Base-by-base conservation (phyloP, 108 stramenopile species). In the Pseudonitzschia pungens region DNA sequence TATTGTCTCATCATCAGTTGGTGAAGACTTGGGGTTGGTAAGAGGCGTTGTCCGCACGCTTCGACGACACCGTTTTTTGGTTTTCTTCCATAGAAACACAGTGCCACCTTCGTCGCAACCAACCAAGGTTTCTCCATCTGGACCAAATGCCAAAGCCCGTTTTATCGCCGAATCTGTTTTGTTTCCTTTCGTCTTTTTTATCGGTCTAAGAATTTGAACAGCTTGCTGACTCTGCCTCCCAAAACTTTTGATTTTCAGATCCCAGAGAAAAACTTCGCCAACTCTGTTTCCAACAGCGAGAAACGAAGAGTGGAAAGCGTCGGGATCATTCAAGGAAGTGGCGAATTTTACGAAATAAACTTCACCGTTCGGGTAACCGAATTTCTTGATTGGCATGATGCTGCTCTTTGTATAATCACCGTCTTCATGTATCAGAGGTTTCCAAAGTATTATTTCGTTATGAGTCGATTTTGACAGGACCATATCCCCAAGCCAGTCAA, bases 401-500 rank as follows among this genome's bases (percentile, higher is more conserved):
- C 74, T 26, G 79, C 70, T 36, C 84, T 81, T 80, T 79, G 78
- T 74, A 12, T 24, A 26, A 64, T 60, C 58, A 72, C 45, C 33
- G 62, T 67, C 52, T 1, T 27, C 58, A 24, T 55, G 54, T 5
- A 82, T 48, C 16, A 84, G 55, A 28, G 95, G 95, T 56, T 82
- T 81, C 97, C 97, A 97, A 5, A 97, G 69, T 14, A 89, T 78
- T 29, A 96, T 81, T 15, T 40, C 67, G 52, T 88, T 79, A 68
- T 76, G 80, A 11, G 77, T 86, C 21, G 83, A 82, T 75, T 96
- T 96, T 12, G 88, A 88, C 16, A 95, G 70, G 2, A 97, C 69
- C 76, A 91, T 72, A 58, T 72, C 92, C 77, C 92, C 94, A 0
- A 95, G 58, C 68, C 87, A 97, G 43, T 82, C 82, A 14, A 95